These are phyloP conservation scores for Gentiana dahurica DNA, from an alignment of 257 asterid species.

Conservation along the genomic window DNA sequence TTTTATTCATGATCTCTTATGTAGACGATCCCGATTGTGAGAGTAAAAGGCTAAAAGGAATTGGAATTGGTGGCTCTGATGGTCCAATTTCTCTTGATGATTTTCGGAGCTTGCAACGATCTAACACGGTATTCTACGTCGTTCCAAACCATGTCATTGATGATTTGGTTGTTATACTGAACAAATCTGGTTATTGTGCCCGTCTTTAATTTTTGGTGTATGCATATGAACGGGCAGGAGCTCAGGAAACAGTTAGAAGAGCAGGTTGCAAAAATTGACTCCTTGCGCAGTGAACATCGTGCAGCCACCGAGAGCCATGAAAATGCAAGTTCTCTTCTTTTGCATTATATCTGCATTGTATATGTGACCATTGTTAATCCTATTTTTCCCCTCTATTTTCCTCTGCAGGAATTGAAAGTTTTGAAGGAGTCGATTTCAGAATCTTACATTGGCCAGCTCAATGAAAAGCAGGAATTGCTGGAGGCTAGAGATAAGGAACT, in stretches of 20 bases:
- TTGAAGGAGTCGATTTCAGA: slow-evolving; percentile 64
- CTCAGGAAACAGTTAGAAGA: slow-evolving; percentile 81
- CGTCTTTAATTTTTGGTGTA: background rate
- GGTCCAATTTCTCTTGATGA: slow-evolving; percentile 95
- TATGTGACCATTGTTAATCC: background rate
- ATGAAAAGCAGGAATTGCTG: slow-evolving; percentile 45
- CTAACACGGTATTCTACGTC: slow-evolving; percentile 54
- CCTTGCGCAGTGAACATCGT: slow-evolving; percentile 56
- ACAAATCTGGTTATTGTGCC: background rate
- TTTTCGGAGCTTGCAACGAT: slow-evolving; percentile 88
- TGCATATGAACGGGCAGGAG: slow-evolving; percentile 42
- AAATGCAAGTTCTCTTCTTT: slow-evolving; percentile 34
- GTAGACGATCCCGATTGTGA: slow-evolving; percentile 59
- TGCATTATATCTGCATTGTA: background rate
- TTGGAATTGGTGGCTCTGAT: slow-evolving; percentile 84
- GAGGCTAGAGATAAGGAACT: slow-evolving; percentile 64
- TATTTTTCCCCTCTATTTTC: background rate
- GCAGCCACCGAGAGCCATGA: slow-evolving; percentile 57
- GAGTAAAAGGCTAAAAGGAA: slow-evolving; percentile 84
- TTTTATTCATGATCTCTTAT: slow-evolving; percentile 6
- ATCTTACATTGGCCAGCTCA: slow-evolving; percentile 49
- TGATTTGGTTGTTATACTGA: background rate
- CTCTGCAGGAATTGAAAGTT: slow-evolving; percentile 61
- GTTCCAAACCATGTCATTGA: slow-evolving; percentile 2
- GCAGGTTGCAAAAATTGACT: slow-evolving; percentile 57